phyloP scores from a whole-genome alignment of 257 asterid genomes.

The Scutellaria baicalensis region DNA sequence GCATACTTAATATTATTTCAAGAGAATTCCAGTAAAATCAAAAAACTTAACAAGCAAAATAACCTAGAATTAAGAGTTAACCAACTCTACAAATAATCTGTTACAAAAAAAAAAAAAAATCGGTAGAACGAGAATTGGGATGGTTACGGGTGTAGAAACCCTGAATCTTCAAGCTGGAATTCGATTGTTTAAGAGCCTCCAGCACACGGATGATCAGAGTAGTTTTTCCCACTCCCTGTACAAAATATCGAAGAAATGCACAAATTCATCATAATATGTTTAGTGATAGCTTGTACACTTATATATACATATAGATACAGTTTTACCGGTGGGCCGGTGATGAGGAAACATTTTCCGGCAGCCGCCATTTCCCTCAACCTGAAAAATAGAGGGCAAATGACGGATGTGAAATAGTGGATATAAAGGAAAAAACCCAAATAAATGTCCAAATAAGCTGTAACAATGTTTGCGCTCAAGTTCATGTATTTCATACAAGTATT shows the following conservation, averaged over 20 bases:
- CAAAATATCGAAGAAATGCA: neutral
- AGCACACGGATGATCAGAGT: constrained; percentile 61
- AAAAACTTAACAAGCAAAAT: neutral
- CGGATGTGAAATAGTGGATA: too few relatives aligned
- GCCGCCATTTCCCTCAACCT: constrained; percentile 24
- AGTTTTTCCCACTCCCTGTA: constrained; percentile 87
- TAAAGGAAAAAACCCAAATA: too few relatives aligned
- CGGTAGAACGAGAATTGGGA: neutral
- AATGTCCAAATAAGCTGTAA: too few relatives aligned
- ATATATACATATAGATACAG: neutral
- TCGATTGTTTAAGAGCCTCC: constrained; percentile 46
- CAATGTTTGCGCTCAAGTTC: too few relatives aligned
- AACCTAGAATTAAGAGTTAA: neutral
- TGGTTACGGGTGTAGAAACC: constrained; percentile 78
- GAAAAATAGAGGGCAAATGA: neutral
- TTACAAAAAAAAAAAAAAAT: neutral
- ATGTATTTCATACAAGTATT: too few relatives aligned
- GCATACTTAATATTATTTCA: neutral
- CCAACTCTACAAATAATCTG: neutral
- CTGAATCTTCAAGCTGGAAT: constrained; percentile 63
- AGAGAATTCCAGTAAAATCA: neutral
- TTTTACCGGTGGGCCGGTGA: constrained; percentile 65
- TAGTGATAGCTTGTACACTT: neutral
- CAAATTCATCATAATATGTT: neutral
- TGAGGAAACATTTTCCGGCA: constrained; percentile 59